Evolutionary conservation across 2,329 filamentous ascomycete species (phyloP).

Genomic region (Celoporthe dispersa): DNA sequence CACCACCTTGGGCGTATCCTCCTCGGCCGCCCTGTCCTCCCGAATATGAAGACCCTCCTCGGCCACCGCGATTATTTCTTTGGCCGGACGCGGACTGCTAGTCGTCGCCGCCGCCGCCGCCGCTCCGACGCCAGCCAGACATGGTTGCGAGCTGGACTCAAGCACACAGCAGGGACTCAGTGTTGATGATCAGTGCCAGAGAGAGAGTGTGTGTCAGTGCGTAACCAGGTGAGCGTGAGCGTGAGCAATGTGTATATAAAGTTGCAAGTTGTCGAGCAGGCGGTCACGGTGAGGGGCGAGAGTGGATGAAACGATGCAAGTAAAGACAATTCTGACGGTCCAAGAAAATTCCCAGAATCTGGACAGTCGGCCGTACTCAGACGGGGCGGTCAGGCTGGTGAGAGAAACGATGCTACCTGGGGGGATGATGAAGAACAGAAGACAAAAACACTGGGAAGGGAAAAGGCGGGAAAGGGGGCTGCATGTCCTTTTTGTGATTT

Average conservation of each 20-base stretch:
- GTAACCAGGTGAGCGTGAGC: neutral
- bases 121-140: neutral
- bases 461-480: neutral
- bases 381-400: neutral
- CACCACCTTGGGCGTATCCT: neutral
- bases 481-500: neutral
- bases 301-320: neutral
- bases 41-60: neutral
- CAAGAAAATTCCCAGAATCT: neutral
- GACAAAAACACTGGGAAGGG: neutral
- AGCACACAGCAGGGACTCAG: neutral
- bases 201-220: neutral
- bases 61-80: neutral
- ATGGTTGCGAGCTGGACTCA: neutral
- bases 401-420: neutral
- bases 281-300: neutral
- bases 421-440: neutral
- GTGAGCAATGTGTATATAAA: neutral
- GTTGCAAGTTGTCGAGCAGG: neutral
- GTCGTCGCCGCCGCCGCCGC: neutral
- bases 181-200: neutral
- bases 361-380: neutral
- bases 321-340: neutral
- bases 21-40: neutral
- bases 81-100: neutral